Percentiles rank a stretch among this genome's conserved stretches.
These are phyloP conservation scores for Cryptosporidium ryanae DNA, from an alignment of 169 alveolate species.

Conservation along the genomic window DNA sequence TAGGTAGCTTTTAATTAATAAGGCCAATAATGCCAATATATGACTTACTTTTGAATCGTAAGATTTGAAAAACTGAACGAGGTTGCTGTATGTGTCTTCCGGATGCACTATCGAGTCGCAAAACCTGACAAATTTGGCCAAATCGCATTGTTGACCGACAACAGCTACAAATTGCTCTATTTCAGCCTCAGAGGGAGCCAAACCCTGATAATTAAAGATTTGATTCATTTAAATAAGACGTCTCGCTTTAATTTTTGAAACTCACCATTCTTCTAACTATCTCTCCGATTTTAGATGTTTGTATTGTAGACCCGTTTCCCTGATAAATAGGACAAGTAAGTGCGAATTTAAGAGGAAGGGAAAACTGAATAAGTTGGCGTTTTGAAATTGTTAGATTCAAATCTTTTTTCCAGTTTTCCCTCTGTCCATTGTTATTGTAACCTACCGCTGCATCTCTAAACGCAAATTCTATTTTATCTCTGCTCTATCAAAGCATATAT, in stretches of 20 bases:
- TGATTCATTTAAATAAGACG: neutral
- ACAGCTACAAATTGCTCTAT: constrained; percentile 12
- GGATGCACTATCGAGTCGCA: constrained; percentile 67
- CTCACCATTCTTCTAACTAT: constrained; percentile 70
- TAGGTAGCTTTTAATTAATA: too few relatives aligned
- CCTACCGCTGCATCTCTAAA: constrained; percentile 72
- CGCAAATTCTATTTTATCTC: constrained; percentile 42
- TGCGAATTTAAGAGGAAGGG: too few relatives aligned
- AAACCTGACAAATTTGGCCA: constrained; percentile 17
- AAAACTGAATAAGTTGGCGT: too few relatives aligned
- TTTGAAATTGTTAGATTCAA: too few relatives aligned
- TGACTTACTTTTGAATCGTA: constrained; percentile 70
- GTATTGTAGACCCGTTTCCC: constrained; percentile 66
- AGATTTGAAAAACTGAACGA: constrained; percentile 45
- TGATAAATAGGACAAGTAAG: neutral
- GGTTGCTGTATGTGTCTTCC: constrained; percentile 62
- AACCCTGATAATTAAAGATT: constrained; percentile 4
- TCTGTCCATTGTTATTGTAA: too few relatives aligned
- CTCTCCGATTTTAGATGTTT: constrained; percentile 57
- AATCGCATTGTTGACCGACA: constrained; percentile 61
- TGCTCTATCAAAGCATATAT: constrained; percentile 5
- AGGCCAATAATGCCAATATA: too few relatives aligned
- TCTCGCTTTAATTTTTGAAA: neutral
- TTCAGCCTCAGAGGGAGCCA: constrained; percentile 66
- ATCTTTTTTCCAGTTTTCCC: neutral